A percentile compares a stretch with the other conserved stretches of the same genome.
Evolutionary conservation across 2,329 filamentous ascomycete species (phyloP).

Genomic region (Zymoseptoria ardabiliae): DNA sequence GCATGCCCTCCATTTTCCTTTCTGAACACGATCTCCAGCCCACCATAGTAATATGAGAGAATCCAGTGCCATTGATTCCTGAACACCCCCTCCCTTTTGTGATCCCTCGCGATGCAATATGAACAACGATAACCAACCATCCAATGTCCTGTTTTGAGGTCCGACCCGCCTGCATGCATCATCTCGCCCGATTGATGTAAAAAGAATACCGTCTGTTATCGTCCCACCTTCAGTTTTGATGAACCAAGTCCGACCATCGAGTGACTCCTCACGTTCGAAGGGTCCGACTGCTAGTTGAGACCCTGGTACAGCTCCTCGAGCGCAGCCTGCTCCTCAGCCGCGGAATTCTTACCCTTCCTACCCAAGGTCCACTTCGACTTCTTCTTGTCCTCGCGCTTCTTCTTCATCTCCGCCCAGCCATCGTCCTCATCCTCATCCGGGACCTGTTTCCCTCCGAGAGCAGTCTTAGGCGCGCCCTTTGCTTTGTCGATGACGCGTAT

Average conservation of each 20-base stretch:
- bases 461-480: slow-evolving; percentile 26
- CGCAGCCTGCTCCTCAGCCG: slow-evolving; percentile 11
- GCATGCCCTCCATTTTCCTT: background rate
- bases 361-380: slow-evolving; percentile 22
- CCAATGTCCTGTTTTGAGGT: background rate
- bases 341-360: slow-evolving; percentile 17
- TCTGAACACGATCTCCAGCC: background rate
- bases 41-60: background rate
- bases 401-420: slow-evolving; percentile 29
- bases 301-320: slow-evolving; percentile 25
- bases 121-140: slow-evolving; percentile 1
- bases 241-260: background rate
- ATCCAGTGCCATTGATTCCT: background rate
- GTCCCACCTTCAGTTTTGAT: background rate
- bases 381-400: slow-evolving; percentile 30
- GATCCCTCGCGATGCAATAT: slow-evolving; percentile 5
- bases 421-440: slow-evolving; percentile 30
- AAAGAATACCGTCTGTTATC: background rate
- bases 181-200: background rate
- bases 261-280: slow-evolving; percentile 1
- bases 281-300: slow-evolving; percentile 17
- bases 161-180: background rate
- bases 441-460: slow-evolving; percentile 2
- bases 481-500: slow-evolving; percentile 33
- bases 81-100: background rate